Evolutionary conservation across 352 stramenopile species (phyloP), one percentile per base, ranked within the genome.

Genomic region (Phytopythium helicoides): DNA sequence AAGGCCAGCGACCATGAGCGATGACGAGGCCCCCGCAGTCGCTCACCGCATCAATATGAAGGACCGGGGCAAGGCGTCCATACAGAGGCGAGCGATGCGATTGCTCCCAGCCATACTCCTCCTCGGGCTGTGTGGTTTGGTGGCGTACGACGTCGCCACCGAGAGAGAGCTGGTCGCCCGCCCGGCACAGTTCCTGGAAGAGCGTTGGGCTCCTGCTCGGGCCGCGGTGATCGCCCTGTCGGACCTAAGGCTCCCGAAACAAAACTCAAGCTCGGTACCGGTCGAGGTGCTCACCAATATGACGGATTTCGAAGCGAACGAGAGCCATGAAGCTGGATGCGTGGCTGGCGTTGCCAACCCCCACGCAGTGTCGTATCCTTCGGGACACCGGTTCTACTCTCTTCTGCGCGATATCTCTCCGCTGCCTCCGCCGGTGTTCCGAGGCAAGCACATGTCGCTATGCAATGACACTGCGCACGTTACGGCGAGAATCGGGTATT

Each of bases 401-500:
- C 1, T 15, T 21, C 47, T 62, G 10, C 55, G 48, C 12, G 22
- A 22, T 1, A 44, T 33, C 3, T 22, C 42, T 18, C 55, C 34
- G 25, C 47, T 51, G 31, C 55, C 42, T 1, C 15, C 57, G 15
- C 64, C 69, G 23, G 44, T 41, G 11, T 70, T 83, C 48, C 31
- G 26, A 10, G 47, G 52, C 15, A 49, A 49, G 0, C 52, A 63
- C 26, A 49, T 14, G n/a, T 22, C 38, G 2, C 41, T 69, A 3
- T 73, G 64, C 38, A 41, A 66, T 15, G 45, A 59, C 7, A 49
- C 34, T 40, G 12, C 8, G 11, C 21, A 45, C 18, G 9, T n/a
- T 12, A 25, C 23, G 49, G 26, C 19, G 4, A 23, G 40, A 14
- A 35, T 15, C 57, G 44, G 38, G 28, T 81, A 77, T 36, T 86